Conservation (phyloP, 2,329 filamentous ascomycete genomes). For the Coniochaeta sp. region DNA sequence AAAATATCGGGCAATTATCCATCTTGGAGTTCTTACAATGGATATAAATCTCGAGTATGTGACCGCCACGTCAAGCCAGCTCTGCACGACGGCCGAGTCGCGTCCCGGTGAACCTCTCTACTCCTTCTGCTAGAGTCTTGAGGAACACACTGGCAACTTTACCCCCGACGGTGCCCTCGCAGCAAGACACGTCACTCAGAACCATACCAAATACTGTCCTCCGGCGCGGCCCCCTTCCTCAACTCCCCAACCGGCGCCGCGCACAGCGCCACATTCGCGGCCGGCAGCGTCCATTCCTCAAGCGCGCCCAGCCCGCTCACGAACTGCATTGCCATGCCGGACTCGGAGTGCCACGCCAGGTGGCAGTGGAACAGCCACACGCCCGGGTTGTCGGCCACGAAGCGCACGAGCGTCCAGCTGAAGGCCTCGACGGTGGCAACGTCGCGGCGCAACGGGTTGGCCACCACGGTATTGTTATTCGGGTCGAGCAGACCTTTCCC, state of each 20-base stretch:
- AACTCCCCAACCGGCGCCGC: conserved; percentile 30
- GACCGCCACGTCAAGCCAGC: no score
- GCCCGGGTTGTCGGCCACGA: conserved; percentile 43
- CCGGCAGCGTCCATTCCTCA: conserved; percentile 32
- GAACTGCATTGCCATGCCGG: conserved; percentile 21
- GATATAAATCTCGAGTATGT: no score
- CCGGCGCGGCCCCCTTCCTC: conserved; percentile 38
- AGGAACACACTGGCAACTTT: no score
- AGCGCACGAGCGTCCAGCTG: conserved; percentile 40
- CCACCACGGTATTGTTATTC: conserved; percentile 21
- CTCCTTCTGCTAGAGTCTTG: no score
- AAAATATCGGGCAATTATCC: not conserved
- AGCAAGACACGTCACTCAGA: not conserved
- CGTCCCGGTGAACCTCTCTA: no score
- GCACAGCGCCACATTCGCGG: conserved; percentile 38
- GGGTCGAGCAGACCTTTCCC: conserved; percentile 27
- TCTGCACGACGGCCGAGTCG: no score
- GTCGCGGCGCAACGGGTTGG: conserved; percentile 41
- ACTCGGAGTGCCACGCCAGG: conserved; percentile 6
- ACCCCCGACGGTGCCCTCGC: no score
- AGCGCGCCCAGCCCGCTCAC: conserved; percentile 40
- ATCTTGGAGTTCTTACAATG: not conserved
- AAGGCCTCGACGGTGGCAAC: conserved; percentile 35
- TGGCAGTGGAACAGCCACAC: conserved; percentile 15
- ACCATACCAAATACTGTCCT: conserved; percentile 32